phyloP scores from a whole-genome alignment of 768 basidiomycete species.

The Chalciporus piperatus region DNA sequence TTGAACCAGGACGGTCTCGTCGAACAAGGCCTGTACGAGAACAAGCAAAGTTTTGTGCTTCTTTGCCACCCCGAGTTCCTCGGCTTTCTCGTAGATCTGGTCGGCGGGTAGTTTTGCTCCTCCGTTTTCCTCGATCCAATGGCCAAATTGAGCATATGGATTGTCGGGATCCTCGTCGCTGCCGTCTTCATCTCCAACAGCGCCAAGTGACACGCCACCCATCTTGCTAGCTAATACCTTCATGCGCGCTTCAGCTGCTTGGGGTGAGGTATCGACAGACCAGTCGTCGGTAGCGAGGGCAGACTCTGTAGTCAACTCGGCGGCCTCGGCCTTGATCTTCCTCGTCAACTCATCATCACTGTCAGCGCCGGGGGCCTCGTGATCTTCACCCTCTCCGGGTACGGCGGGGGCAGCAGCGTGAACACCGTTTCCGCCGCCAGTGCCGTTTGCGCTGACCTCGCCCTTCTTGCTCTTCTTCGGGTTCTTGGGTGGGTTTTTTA shows the following conservation, averaged over 20 bases:
- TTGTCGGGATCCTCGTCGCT: slow-evolving; percentile 86
- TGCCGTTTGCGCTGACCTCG: slow-evolving; percentile 56
- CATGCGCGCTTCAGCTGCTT: slow-evolving; percentile 82
- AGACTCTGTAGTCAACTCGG: slow-evolving; percentile 64
- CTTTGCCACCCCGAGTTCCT: slow-evolving; percentile 89
- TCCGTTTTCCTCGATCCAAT: slow-evolving; percentile 79
- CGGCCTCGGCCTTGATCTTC: slow-evolving; percentile 91
- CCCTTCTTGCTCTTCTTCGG: slow-evolving; percentile 62
- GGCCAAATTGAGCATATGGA: slow-evolving; percentile 79
- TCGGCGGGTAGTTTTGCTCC: slow-evolving; percentile 41
- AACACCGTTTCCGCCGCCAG: slow-evolving; percentile 47
- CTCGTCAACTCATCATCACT: slow-evolving; percentile 86
- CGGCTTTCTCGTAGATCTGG: slow-evolving; percentile 82
- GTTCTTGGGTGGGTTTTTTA: slow-evolving; percentile 96
- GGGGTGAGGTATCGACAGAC: slow-evolving; percentile 89
- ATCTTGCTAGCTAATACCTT: slow-evolving; percentile 63
- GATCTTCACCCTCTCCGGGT: slow-evolving; percentile 41
- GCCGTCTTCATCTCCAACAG: slow-evolving; percentile 74
- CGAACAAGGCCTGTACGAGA: slow-evolving; percentile 82
- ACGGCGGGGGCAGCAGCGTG: slow-evolving; percentile 37
- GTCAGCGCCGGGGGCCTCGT: slow-evolving; percentile 52
- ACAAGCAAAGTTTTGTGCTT: slow-evolving; percentile 90
- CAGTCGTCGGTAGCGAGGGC: slow-evolving; percentile 71
- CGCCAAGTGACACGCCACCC: slow-evolving; percentile 47
- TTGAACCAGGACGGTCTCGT: slow-evolving; percentile 63